phyloP scores from a whole-genome alignment of 1,139 yeast genomes.

The Groenewaldozyma sp. region DNA sequence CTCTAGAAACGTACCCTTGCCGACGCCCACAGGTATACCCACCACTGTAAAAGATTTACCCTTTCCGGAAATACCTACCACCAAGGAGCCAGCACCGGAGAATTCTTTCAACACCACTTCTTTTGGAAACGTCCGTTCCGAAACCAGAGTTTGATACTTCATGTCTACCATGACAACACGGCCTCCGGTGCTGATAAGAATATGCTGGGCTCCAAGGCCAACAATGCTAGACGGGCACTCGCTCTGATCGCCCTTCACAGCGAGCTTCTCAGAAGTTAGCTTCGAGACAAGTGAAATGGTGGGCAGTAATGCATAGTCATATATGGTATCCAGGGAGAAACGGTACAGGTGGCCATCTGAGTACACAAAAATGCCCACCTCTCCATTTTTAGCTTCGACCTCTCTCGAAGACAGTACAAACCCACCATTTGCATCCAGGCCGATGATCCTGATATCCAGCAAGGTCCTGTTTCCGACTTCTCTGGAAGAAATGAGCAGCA shows the following conservation, averaged over 20 bases:
- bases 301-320: background rate
- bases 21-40: conserved; percentile 48
- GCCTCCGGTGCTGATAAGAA: conserved; percentile 31
- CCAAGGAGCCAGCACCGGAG: background rate
- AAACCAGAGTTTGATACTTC: conserved; percentile 34
- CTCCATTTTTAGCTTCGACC: conserved; percentile 3
- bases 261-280: too few species aligned
- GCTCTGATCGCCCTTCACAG: background rate
- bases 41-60: conserved; percentile 22
- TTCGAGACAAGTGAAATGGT: background rate
- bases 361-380: conserved; percentile 12
- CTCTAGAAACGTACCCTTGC: conserved; percentile 62
- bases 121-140: conserved; percentile 14
- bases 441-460: conserved; percentile 1
- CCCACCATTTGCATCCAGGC: conserved; percentile 1
- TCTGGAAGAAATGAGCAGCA: background rate
- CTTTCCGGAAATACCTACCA: conserved; percentile 4
- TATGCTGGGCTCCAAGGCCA: conserved; percentile 27
- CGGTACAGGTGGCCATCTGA: conserved; percentile 14
- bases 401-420: conserved; percentile 2
- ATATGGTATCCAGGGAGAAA: conserved; percentile 4
- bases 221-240: conserved; percentile 27
- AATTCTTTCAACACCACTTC: background rate
- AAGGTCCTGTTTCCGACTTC: conserved; percentile 1
- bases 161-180: conserved; percentile 35